Conservation (phyloP, 2,329 filamentous ascomycete species). For the Lasiodiplodia sp. region DNA sequence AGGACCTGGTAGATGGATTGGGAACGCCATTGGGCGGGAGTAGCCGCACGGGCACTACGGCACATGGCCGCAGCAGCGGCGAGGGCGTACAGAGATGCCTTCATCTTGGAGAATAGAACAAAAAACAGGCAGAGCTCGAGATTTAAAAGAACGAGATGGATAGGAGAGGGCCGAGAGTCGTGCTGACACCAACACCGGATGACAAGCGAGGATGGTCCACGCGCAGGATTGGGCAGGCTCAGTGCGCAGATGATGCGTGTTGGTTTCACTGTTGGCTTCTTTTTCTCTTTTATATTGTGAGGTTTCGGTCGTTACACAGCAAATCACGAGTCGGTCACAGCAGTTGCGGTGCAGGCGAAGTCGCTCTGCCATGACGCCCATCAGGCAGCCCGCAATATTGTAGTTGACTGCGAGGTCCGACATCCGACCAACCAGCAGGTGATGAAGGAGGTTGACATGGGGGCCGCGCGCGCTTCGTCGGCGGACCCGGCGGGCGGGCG, state of each 20-base stretch:
- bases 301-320: not conserved
- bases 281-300: constrained; percentile 17
- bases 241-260: not conserved
- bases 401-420: constrained; percentile 2
- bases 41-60: constrained; percentile 36
- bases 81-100: constrained; percentile 17
- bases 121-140: not conserved
- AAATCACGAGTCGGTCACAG: not conserved
- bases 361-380: not conserved
- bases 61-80: constrained; percentile 22
- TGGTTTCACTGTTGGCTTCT: constrained; percentile 2
- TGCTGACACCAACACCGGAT: not conserved
- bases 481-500: not conserved
- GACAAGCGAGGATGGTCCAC: not conserved
- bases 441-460: not conserved
- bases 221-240: not conserved
- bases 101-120: constrained; percentile 4
- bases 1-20: constrained; percentile 53
- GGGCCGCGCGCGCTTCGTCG: not conserved
- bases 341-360: not conserved
- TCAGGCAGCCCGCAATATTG: not conserved
- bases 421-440: constrained; percentile 19
- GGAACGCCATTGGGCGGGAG: constrained; percentile 47
- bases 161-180: not conserved
- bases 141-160: not conserved